These are phyloP conservation scores for Protomyces arabidopsidicola DNA, from an alignment of 1,139 yeast genomes.

Conservation along the genomic window DNA sequence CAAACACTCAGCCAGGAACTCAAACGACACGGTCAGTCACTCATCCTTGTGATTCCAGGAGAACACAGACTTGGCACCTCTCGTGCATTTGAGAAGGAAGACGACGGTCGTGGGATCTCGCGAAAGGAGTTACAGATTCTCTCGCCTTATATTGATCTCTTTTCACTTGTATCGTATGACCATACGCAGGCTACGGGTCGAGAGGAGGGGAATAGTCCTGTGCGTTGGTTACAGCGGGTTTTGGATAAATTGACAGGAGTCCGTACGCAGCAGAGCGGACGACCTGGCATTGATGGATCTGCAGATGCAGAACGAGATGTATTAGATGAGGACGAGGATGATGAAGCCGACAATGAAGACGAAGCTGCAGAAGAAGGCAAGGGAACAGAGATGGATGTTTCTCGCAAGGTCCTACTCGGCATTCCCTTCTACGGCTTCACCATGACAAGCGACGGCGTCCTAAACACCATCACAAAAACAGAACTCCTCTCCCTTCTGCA, in stretches of 20 bases:
- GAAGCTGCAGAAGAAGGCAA: neutral
- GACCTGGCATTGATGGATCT: neutral
- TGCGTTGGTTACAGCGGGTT: constrained; percentile 10
- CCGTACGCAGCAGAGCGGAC: neutral
- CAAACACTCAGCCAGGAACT: constrained; percentile 7
- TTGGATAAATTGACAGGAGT: constrained; percentile 7
- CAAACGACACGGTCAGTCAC: neutral
- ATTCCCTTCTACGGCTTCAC: constrained; percentile 20
- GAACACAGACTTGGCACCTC: neutral
- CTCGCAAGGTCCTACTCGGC: constrained; percentile 8
- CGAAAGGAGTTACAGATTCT: neutral
- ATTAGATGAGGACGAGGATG: neutral
- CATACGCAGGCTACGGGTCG: constrained; percentile 5
- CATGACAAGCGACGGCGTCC: constrained; percentile 10
- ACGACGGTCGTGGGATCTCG: neutral
- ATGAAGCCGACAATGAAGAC: constrained; percentile 5
- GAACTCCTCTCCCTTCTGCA: constrained; percentile 9
- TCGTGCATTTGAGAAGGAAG: neutral
- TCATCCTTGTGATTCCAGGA: constrained; percentile 17
- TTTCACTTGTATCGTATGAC: constrained; percentile 21
- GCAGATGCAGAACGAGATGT: neutral
- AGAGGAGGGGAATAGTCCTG: constrained; percentile 12
- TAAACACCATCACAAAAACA: constrained; percentile 16
- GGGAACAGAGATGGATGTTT: neutral
- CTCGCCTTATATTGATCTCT: constrained; percentile 13